phyloP scores from a whole-genome alignment of 2,329 filamentous ascomycete genomes.

The Talaromyces albobiverticillius region DNA sequence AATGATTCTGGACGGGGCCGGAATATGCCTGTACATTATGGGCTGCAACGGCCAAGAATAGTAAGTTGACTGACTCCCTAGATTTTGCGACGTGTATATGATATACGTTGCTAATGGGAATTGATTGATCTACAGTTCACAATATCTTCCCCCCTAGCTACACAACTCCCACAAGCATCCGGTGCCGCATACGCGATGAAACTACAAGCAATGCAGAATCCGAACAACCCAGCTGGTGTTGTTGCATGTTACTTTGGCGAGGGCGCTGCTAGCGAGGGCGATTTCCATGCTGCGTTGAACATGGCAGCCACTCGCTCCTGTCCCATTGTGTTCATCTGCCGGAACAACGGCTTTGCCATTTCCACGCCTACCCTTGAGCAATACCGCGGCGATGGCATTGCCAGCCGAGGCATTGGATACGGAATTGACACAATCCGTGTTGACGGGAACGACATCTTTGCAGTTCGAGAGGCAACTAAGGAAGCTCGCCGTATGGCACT shows the following conservation, averaged over 20 bases:
- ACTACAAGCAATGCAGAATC: slow-evolving; percentile 70
- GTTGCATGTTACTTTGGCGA: slow-evolving; percentile 87
- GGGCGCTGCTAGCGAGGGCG: slow-evolving; percentile 83
- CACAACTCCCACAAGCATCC: slow-evolving; percentile 83
- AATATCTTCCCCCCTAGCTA: slow-evolving; percentile 80
- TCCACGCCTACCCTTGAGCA: slow-evolving; percentile 86
- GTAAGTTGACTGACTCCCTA: slow-evolving; percentile 47
- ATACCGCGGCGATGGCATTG: slow-evolving; percentile 88
- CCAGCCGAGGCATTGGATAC: slow-evolving; percentile 80
- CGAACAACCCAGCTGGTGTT: slow-evolving; percentile 64
- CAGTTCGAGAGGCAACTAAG: slow-evolving; percentile 75
- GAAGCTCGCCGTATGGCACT: slow-evolving; percentile 76
- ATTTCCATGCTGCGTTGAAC: slow-evolving; percentile 88
- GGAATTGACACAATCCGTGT: slow-evolving; percentile 92
- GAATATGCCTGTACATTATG: slow-evolving; percentile 98
- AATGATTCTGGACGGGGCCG: slow-evolving; percentile 77
- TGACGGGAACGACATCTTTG: slow-evolving; percentile 93
- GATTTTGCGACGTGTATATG: background rate
- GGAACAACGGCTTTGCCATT: slow-evolving; percentile 91
- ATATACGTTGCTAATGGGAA: background rate
- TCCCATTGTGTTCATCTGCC: slow-evolving; percentile 83
- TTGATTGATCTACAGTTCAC: slow-evolving; percentile 59
- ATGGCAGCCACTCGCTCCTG: slow-evolving; percentile 87
- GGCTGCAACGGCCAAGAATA: slow-evolving; percentile 77
- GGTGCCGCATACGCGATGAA: slow-evolving; percentile 87